Evolutionary conservation across 2,329 filamentous ascomycete species (phyloP).

Genomic region (Lomentospora prolificans): DNA sequence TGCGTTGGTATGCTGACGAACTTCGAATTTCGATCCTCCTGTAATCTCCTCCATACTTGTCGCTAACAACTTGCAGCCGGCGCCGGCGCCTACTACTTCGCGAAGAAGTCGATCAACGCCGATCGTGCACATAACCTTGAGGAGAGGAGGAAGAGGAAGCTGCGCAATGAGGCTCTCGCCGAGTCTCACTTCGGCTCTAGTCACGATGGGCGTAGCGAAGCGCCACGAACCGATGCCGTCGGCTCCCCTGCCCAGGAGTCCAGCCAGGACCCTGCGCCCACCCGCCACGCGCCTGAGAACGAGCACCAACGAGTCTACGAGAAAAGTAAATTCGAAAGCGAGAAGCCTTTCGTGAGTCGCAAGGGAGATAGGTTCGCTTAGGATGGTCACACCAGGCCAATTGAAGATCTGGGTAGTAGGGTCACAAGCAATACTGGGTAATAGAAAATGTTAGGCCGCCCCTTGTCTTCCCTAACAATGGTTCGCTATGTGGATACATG

Average conservation of each 20-base stretch:
- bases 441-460: background rate
- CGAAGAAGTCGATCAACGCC: slow-evolving; percentile 87
- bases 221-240: slow-evolving; percentile 46
- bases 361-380: slow-evolving; percentile 81
- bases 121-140: slow-evolving; percentile 67
- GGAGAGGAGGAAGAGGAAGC: slow-evolving; percentile 55
- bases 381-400: slow-evolving; percentile 10
- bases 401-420: background rate
- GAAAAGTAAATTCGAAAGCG: slow-evolving; percentile 86
- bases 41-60: background rate
- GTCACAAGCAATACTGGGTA: background rate
- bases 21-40: background rate
- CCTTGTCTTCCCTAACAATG: background rate
- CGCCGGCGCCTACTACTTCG: slow-evolving; percentile 88
- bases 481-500: background rate
- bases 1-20: slow-evolving; percentile 56
- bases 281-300: slow-evolving; percentile 65
- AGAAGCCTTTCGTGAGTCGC: slow-evolving; percentile 61
- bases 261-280: slow-evolving; percentile 73
- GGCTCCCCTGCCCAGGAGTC: slow-evolving; percentile 63
- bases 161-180: slow-evolving; percentile 26
- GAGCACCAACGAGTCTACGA: slow-evolving; percentile 57
- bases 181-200: slow-evolving; percentile 1
- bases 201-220: slow-evolving; percentile 27
- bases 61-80: slow-evolving; percentile 49